Evolutionary conservation across 2,329 filamentous ascomycete genomes (phyloP).

Genomic region (Botrytis elliptica): DNA sequence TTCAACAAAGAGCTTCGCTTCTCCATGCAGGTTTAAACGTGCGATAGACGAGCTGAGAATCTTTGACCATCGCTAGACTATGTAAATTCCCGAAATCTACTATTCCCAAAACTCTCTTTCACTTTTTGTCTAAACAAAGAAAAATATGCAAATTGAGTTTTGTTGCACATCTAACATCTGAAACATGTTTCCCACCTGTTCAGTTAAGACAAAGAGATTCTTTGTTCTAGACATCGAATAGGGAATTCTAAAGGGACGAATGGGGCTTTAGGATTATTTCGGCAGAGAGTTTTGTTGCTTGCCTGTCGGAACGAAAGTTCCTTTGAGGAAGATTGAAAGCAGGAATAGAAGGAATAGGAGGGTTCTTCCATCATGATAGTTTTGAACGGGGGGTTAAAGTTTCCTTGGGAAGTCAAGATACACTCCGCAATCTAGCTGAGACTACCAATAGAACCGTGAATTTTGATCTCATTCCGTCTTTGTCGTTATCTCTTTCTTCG

Average conservation of each 20-base stretch:
- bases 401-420: background rate
- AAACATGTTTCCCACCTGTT: conserved; percentile 12
- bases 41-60: background rate
- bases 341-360: background rate
- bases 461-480: background rate
- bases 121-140: background rate
- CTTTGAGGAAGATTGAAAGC: background rate
- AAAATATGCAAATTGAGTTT: background rate
- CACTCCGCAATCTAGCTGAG: too few species aligned
- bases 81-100: background rate
- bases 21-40: background rate
- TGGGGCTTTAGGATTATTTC: background rate
- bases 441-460: background rate
- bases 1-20: background rate
- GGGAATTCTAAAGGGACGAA: background rate
- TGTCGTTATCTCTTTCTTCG: background rate
- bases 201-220: background rate
- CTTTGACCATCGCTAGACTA: too few species aligned
- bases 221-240: background rate
- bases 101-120: background rate
- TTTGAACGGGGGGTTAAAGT: background rate
- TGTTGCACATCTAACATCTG: conserved; percentile 20
- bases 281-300: background rate
- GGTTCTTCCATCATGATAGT: background rate
- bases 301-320: conserved; percentile 5